phyloP scores from a whole-genome alignment of 441 rosid species.

The Erodium texanum region DNA sequence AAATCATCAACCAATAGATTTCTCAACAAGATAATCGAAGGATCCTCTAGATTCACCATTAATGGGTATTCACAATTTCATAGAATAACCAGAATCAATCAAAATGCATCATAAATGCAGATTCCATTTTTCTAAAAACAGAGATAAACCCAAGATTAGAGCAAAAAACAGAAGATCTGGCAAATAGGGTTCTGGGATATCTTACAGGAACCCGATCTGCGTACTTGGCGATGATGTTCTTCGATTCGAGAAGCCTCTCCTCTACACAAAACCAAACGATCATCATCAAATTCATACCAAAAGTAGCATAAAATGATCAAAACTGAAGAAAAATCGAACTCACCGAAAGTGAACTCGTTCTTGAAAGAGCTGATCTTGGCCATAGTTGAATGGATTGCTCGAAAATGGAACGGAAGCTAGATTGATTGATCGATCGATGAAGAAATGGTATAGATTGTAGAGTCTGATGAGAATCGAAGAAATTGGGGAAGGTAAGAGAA shows the following conservation, averaged over 20 bases:
- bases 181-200: neutral
- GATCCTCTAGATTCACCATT: neutral
- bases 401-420: neutral
- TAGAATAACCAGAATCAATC: neutral
- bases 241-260: slow-evolving; percentile 32
- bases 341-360: slow-evolving; percentile 2
- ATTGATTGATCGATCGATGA: neutral
- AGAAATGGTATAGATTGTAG: neutral
- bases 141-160: neutral
- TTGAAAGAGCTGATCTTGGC: neutral
- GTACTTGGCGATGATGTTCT: slow-evolving; percentile 27
- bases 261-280: slow-evolving; percentile 13
- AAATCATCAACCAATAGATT: neutral
- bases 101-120: neutral
- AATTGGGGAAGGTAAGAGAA: neutral
- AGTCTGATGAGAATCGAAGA: neutral
- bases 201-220: slow-evolving; percentile 41
- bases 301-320: neutral
- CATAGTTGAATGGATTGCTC: neutral
- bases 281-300: neutral
- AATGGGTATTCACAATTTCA: neutral
- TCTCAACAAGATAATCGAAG: neutral
- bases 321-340: neutral
- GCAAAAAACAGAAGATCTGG: neutral
- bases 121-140: neutral